These are phyloP conservation scores for Mariannaea sp. DNA, from an alignment of 2,329 filamentous ascomycete species.

Conservation along the genomic window DNA sequence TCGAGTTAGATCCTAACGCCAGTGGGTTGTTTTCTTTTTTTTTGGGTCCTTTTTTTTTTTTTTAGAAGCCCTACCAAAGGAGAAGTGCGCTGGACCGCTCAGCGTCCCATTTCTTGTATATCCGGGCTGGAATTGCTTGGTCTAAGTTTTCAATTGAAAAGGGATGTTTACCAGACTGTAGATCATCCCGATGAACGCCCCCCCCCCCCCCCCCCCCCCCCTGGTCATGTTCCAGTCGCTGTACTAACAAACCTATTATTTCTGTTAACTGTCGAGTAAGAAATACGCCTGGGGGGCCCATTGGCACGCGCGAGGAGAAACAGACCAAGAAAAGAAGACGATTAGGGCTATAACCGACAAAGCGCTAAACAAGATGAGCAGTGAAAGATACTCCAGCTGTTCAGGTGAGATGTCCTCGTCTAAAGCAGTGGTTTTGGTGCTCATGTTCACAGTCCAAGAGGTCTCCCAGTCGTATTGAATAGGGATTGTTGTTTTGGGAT, in stretches of 20 bases:
- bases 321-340: neutral
- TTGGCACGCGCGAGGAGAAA: neutral
- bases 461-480: neutral
- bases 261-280: neutral
- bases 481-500: neutral
- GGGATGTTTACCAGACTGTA: no score
- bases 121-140: no score
- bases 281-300: neutral
- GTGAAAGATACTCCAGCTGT: neutral
- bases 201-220: no score
- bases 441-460: constrained; percentile 1
- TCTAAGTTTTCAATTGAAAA: no score
- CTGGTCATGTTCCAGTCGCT: neutral
- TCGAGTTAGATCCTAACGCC: no score
- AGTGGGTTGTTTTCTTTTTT: no score
- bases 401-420: neutral
- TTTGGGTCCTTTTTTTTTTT: no score
- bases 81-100: no score
- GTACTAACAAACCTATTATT: neutral
- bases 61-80: no score
- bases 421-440: neutral
- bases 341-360: neutral
- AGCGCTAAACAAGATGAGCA: neutral
- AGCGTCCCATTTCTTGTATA: no score
- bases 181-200: no score